These are phyloP conservation scores for Lachnellula arida DNA, from an alignment of 2,329 filamentous ascomycete genomes.

Conservation along the genomic window DNA sequence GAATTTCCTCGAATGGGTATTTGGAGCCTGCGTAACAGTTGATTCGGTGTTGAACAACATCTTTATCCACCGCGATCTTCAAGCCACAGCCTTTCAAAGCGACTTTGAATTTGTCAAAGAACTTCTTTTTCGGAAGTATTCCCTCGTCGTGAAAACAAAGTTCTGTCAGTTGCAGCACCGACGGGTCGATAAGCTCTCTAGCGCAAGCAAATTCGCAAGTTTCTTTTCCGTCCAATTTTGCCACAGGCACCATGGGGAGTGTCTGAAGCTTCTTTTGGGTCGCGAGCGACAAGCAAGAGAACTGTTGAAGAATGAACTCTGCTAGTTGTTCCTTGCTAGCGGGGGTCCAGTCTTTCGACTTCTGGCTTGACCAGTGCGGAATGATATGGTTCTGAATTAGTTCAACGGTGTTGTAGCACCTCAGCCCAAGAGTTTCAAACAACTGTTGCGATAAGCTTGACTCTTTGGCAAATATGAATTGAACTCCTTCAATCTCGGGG, in stretches of 20 bases:
- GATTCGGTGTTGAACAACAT: slow-evolving; percentile 12
- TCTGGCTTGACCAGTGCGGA: slow-evolving; percentile 16
- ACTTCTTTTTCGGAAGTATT: slow-evolving; percentile 17
- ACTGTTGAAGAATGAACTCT: slow-evolving; percentile 15
- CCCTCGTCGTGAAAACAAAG: slow-evolving; percentile 28
- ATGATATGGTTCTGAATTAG: slow-evolving; percentile 20
- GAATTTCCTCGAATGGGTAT: slow-evolving; percentile 2
- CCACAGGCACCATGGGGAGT: slow-evolving; percentile 21
- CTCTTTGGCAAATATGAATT: slow-evolving; percentile 14
- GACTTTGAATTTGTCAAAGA: slow-evolving; percentile 13
- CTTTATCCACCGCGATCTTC: slow-evolving; percentile 19
- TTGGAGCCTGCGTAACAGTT: slow-evolving; percentile 10
- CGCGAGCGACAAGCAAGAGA: slow-evolving; percentile 5
- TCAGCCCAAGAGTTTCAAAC: slow-evolving; percentile 8
- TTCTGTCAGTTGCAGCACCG: slow-evolving; percentile 1
- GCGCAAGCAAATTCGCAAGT: slow-evolving; percentile 16
- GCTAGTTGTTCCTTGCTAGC: slow-evolving; percentile 16
- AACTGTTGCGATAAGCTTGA: slow-evolving; percentile 2
- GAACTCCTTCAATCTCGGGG: slow-evolving; percentile 13
- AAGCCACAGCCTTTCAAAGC: slow-evolving; percentile 20
- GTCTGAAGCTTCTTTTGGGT: slow-evolving; percentile 9
- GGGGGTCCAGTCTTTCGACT: slow-evolving; percentile 4
- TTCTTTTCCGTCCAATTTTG: slow-evolving; percentile 7
- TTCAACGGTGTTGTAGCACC: slow-evolving; percentile 4
- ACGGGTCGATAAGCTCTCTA: slow-evolving; percentile 21